These are phyloP conservation scores for Trypanosoma theileri DNA, from an alignment of 208 protist species.

Conservation along the genomic window DNA sequence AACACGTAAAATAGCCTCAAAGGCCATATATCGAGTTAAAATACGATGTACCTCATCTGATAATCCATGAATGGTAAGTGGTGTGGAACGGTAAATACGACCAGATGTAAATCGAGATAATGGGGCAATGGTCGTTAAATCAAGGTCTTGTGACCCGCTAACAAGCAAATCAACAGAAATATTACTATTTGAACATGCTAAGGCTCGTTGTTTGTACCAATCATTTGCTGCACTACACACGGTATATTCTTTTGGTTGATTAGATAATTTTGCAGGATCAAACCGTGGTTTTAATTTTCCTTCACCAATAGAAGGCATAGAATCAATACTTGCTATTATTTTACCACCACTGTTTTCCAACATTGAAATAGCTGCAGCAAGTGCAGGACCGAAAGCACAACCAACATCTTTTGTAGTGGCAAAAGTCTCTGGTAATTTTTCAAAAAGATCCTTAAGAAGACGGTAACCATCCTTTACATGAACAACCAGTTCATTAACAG, in stretches of 20 bases:
- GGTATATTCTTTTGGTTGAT: slow-evolving; percentile 85
- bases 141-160: slow-evolving; percentile 66
- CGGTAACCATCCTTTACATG: slow-evolving; percentile 73
- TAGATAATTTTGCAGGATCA: slow-evolving; percentile 71
- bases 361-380: slow-evolving; percentile 89
- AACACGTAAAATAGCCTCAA: slow-evolving; percentile 97
- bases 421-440: slow-evolving; percentile 69
- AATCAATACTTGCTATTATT: slow-evolving; percentile 84
- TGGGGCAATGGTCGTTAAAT: slow-evolving; percentile 91
- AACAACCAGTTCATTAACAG: slow-evolving; percentile 72
- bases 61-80: slow-evolving; percentile 62
- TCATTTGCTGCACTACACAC: slow-evolving; percentile 85
- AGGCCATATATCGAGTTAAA: slow-evolving; percentile 89
- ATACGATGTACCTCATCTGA: slow-evolving; percentile 65
- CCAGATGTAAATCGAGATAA: slow-evolving; percentile 81
- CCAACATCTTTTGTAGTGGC: slow-evolving; percentile 79
- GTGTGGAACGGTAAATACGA: slow-evolving; percentile 58
- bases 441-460: slow-evolving; percentile 66
- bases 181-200: slow-evolving; percentile 89
- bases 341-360: slow-evolving; percentile 91
- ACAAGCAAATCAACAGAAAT: slow-evolving; percentile 94
- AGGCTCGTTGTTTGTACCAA: slow-evolving; percentile 95
- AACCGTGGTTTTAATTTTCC: slow-evolving; percentile 88
- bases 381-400: slow-evolving; percentile 90
- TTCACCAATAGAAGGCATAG: slow-evolving; percentile 88